A percentile compares a stretch with the other conserved stretches of the same genome.
Conservation (phyloP, 495 filamentous ascomycete species). For the Lindgomyces ingoldianus region DNA sequence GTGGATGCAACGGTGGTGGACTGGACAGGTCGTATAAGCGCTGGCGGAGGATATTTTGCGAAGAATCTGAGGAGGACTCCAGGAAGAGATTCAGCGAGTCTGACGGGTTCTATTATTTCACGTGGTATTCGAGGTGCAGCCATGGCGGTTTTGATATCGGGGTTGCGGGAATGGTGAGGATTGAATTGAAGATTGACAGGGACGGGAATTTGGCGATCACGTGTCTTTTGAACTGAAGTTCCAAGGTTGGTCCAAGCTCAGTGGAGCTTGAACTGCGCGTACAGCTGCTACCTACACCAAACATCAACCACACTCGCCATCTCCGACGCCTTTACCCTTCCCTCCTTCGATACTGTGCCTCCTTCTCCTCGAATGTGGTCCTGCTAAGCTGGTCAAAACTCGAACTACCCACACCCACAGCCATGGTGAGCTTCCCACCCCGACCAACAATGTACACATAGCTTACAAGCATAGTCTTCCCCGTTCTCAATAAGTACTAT, state of each 20-base stretch:
- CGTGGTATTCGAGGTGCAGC: background rate
- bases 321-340: background rate
- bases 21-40: conserved; percentile 49
- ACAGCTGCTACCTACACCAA: conserved; percentile 26
- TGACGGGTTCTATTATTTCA: background rate
- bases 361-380: background rate
- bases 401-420: conserved; percentile 2
- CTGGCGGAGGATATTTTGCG: conserved; percentile 75
- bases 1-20: conserved; percentile 17
- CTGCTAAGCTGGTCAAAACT: background rate
- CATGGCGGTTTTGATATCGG: conserved; percentile 8
- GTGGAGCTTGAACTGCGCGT: conserved; percentile 24
- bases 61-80: conserved; percentile 82
- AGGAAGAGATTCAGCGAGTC: conserved; percentile 68
- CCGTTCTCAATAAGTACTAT: conserved; percentile 39
- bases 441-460: conserved; percentile 5
- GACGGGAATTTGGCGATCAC: conserved; percentile 23
- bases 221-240: background rate
- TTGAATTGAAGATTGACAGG: background rate
- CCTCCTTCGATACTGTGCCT: background rate
- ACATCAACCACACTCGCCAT: conserved; percentile 18
- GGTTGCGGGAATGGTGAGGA: conserved; percentile 4
- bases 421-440: conserved; percentile 33
- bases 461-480: conserved; percentile 32
- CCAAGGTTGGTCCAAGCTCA: background rate